Percentiles rank a stretch among this genome's conserved stretches.
Evolutionary conservation across 306 rosid species (phyloP).

Genomic region (Sophora flavescens): DNA sequence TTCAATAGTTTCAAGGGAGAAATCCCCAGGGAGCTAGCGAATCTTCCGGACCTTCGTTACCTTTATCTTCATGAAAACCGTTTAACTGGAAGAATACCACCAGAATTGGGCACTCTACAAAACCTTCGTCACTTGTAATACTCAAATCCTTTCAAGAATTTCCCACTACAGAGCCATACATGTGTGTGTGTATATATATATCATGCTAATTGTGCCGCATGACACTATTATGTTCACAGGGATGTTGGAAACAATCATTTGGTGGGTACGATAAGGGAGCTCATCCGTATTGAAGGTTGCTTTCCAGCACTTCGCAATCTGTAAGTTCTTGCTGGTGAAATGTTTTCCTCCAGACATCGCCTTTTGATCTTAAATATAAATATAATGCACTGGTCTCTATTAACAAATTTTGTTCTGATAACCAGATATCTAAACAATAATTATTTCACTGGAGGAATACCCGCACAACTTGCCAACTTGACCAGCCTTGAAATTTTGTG

Average conservation of each 20-base stretch:
- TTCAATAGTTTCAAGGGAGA: conserved; percentile 98
- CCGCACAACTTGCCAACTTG: conserved; percentile 94
- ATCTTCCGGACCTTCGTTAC: conserved; percentile 93
- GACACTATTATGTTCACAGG: conserved; percentile 60
- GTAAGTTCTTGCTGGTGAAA: conserved; percentile 60
- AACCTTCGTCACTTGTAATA: conserved; percentile 88
- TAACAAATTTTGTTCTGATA: conserved; percentile 35
- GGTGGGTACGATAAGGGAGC: conserved; percentile 98
- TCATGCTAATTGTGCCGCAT: conserved; percentile 33
- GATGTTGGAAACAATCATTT: conserved; percentile 97
- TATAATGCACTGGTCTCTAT: conserved; percentile 21
- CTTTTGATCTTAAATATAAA: conserved; percentile 12
- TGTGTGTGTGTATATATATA: conserved; percentile 1
- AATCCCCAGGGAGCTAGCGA: conserved; percentile 93
- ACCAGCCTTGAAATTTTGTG: conserved; percentile 94
- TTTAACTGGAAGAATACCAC: conserved; percentile 81
- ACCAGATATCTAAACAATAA: conserved; percentile 88
- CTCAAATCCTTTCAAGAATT: conserved; percentile 19
- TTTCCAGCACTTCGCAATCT: conserved; percentile 93
- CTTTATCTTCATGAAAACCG: conserved; percentile 96
- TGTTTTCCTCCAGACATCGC: conserved; percentile 7
- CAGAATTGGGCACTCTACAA: conserved; percentile 94
- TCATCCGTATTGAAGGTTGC: conserved; percentile 95
- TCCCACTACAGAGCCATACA: conserved; percentile 7
- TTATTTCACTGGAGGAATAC: conserved; percentile 95